Conservation (phyloP, 23 red algal genomes). For the Cyanidiococcus yangmingshanensis region DNA sequence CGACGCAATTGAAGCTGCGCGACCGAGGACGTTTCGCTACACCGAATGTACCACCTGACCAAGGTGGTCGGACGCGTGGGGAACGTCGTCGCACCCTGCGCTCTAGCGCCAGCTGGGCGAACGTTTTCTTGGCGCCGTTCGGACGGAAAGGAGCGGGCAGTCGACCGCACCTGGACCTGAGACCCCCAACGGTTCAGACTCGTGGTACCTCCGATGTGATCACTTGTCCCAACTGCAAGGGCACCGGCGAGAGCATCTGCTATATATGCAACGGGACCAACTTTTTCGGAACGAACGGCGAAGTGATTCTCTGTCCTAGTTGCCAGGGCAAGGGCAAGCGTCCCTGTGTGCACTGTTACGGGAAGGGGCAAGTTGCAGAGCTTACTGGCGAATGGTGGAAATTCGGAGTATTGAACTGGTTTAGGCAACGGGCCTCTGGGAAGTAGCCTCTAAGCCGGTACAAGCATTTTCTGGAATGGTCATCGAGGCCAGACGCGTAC, state of each 20-base stretch:
- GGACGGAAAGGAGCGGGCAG: conserved; percentile 7
- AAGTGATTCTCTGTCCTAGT: conserved; percentile 25
- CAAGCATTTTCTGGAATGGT: no score
- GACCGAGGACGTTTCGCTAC: no score
- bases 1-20: no score
- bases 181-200: background rate
- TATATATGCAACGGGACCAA: conserved; percentile 36
- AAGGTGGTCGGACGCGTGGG: conserved; percentile 31
- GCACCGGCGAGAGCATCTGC: conserved; percentile 43
- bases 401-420: background rate
- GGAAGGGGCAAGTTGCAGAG: conserved; percentile 42
- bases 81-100: conserved; percentile 21
- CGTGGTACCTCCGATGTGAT: conserved; percentile 16
- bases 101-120: conserved; percentile 1
- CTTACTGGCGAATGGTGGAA: conserved; percentile 28
- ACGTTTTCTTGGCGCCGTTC: background rate
- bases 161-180: background rate
- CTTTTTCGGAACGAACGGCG: conserved; percentile 33
- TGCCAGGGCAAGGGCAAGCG: conserved; percentile 35
- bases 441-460: no score
- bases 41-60: background rate
- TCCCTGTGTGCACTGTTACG: conserved; percentile 51
- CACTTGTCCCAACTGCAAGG: conserved; percentile 48
- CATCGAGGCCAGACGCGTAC: no score
- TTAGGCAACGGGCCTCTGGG: background rate